phyloP scores from a whole-genome alignment of 495 filamentous ascomycete genomes.

The Hyphodiscus hymeniophilus region DNA sequence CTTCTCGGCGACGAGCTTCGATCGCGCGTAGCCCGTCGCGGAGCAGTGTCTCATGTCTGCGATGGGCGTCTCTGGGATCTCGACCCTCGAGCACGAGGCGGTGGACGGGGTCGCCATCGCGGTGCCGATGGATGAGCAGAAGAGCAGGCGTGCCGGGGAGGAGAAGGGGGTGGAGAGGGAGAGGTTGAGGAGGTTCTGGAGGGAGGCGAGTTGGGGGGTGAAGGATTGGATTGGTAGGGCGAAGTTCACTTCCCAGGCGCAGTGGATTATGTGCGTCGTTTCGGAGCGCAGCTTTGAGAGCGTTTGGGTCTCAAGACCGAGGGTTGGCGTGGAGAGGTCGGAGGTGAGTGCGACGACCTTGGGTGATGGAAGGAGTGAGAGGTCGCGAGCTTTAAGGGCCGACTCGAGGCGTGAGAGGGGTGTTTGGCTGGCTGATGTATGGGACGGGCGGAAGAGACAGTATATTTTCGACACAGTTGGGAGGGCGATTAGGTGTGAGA shows the following conservation, averaged over 20 bases:
- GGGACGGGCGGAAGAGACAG: slow-evolving; percentile 38
- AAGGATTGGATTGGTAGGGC: slow-evolving; percentile 45
- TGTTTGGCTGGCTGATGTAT: slow-evolving; percentile 18
- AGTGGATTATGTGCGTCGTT: slow-evolving; percentile 45
- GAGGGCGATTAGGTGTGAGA: slow-evolving; percentile 33
- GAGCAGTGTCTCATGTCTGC: slow-evolving; percentile 29
- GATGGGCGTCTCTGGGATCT: slow-evolving; percentile 29
- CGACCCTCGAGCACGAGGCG: neutral
- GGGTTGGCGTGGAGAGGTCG: slow-evolving; percentile 13
- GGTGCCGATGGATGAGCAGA: slow-evolving; percentile 27
- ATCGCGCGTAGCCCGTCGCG: slow-evolving; percentile 52
- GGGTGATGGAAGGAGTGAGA: slow-evolving; percentile 23
- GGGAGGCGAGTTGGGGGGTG: slow-evolving; percentile 42
- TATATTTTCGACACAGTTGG: slow-evolving; percentile 38
- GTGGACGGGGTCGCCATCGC: slow-evolving; percentile 16
- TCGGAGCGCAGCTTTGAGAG: slow-evolving; percentile 23
- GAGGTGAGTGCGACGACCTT: slow-evolving; percentile 12
- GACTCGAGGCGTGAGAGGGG: slow-evolving; percentile 25
- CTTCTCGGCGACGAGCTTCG: slow-evolving; percentile 56
- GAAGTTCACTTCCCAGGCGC: slow-evolving; percentile 65
- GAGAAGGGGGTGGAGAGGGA: neutral
- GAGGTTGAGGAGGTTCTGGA: slow-evolving; percentile 28
- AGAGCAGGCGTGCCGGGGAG: slow-evolving; percentile 21
- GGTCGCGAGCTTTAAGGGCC: slow-evolving; percentile 29
- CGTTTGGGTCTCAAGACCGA: slow-evolving; percentile 9